Conservation (phyloP, 2,329 filamentous ascomycete species). For the Anthostomella pinea region DNA sequence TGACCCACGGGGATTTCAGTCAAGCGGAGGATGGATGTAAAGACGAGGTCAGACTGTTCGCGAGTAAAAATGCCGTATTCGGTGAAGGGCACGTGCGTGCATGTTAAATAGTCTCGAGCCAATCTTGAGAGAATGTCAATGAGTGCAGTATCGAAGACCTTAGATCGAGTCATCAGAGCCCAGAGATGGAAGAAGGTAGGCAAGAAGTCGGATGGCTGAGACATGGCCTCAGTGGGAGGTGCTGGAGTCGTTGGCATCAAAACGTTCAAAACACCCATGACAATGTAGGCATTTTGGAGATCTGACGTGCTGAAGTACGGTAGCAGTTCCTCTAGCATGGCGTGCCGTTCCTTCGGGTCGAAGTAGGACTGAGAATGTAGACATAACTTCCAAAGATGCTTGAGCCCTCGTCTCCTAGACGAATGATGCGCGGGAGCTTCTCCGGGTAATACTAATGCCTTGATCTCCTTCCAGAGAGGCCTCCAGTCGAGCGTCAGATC, state of each 20-base stretch:
- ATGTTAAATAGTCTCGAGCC: constrained; percentile 77
- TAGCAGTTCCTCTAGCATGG: constrained; percentile 76
- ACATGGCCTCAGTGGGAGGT: constrained; percentile 65
- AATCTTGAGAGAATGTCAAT: constrained; percentile 87
- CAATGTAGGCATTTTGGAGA: constrained; percentile 86
- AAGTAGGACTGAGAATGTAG: constrained; percentile 91
- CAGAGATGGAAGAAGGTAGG: constrained; percentile 96
- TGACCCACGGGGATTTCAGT: constrained; percentile 97
- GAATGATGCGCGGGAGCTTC: constrained; percentile 69
- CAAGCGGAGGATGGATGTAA: constrained; percentile 83
- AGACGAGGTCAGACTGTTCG: constrained; percentile 88
- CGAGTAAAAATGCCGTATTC: constrained; percentile 88
- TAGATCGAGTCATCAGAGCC: constrained; percentile 89
- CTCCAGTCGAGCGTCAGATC: constrained; percentile 93
- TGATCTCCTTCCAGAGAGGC: constrained; percentile 89
- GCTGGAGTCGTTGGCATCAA: constrained; percentile 82
- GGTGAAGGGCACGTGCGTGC: constrained; percentile 73
- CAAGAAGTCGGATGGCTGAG: constrained; percentile 85
- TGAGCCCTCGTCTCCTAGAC: constrained; percentile 53
- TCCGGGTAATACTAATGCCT: constrained; percentile 80
- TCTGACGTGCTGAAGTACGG: constrained; percentile 93
- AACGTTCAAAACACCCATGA: constrained; percentile 82
- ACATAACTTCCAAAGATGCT: constrained; percentile 80
- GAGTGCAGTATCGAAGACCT: constrained; percentile 79
- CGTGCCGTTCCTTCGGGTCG: constrained; percentile 79